Conservation (phyloP, 2,329 filamentous ascomycete species). For the Capronia coronata region DNA sequence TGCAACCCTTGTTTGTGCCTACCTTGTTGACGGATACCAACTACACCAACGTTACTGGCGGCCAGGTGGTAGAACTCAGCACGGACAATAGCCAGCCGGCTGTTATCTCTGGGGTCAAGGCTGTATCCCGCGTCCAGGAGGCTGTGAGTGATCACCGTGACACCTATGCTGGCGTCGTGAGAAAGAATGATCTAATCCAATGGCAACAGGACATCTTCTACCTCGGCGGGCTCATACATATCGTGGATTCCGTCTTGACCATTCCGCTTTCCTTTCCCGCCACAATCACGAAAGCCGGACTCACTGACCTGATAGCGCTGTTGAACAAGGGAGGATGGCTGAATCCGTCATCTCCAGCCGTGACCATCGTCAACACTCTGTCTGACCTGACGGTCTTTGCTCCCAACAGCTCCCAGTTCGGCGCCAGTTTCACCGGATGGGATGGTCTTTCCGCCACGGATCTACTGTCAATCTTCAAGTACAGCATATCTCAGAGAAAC, state of each 20-base stretch:
- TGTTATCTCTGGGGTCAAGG: slow-evolving; percentile 49
- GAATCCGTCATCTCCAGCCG: slow-evolving; percentile 15
- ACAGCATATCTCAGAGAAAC: slow-evolving; percentile 56
- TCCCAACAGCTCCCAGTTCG: slow-evolving; percentile 56
- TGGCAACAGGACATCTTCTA: slow-evolving; percentile 45
- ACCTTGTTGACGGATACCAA: slow-evolving; percentile 46
- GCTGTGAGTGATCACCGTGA: slow-evolving; percentile 38
- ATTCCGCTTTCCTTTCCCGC: slow-evolving; percentile 42
- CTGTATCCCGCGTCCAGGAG: slow-evolving; percentile 44
- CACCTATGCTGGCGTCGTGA: no score
- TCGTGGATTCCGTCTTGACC: slow-evolving; percentile 46
- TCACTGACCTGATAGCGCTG: slow-evolving; percentile 45
- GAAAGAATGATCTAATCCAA: no score
- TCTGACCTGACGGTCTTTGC: slow-evolving; percentile 50
- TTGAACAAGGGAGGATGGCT: slow-evolving; percentile 38
- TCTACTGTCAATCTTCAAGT: slow-evolving; percentile 51
- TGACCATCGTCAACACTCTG: slow-evolving; percentile 38
- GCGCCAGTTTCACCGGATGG: slow-evolving; percentile 49
- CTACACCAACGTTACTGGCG: slow-evolving; percentile 54
- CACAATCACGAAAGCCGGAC: slow-evolving; percentile 39
- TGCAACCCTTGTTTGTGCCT: slow-evolving; percentile 40
- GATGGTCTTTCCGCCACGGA: slow-evolving; percentile 43
- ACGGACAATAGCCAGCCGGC: slow-evolving; percentile 39
- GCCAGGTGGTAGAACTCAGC: slow-evolving; percentile 51
- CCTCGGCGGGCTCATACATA: slow-evolving; percentile 50